A percentile compares a stretch with the other conserved stretches of the same genome.
Conservation (phyloP, 495 filamentous ascomycete species). For the Penicillium atrosanguineum region DNA sequence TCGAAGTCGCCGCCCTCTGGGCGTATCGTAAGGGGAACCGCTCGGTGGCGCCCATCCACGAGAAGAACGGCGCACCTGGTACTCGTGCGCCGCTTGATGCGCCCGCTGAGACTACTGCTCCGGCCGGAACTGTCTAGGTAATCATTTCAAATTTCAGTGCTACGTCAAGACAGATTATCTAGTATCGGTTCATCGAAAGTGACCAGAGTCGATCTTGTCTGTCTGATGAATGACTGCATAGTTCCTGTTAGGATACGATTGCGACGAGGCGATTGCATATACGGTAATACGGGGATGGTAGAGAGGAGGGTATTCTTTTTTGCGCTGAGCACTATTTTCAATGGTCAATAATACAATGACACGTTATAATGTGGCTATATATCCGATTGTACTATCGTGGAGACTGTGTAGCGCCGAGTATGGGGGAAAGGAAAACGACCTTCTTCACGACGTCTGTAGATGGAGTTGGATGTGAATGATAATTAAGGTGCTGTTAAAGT, state of each 20-base stretch:
- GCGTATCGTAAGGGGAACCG: conserved; percentile 29
- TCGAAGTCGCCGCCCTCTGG: conserved; percentile 54
- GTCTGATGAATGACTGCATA: no score
- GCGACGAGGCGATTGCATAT: neutral
- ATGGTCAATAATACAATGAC: neutral
- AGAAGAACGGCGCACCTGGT: conserved; percentile 24
- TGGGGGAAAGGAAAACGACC: no score
- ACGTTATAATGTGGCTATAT: neutral
- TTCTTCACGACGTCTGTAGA: no score
- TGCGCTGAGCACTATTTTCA: neutral
- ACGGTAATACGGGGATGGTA: neutral
- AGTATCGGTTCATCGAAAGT: no score
- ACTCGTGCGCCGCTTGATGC: conserved; percentile 30
- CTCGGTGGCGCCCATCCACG: conserved; percentile 9
- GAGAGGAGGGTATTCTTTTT: neutral
- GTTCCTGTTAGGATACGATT: neutral
- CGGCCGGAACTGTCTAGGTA: conserved; percentile 14
- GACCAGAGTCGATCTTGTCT: no score
- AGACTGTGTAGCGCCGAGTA: neutral
- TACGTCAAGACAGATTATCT: neutral
- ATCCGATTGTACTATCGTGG: neutral
- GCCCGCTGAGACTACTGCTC: conserved; percentile 22
- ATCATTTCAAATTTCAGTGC: neutral
- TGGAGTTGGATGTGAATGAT: no score
- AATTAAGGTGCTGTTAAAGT: no score